Percentiles rank a stretch among this genome's conserved stretches.
Conservation (phyloP, 2,329 filamentous ascomycete genomes). For the Chaetothyriales sp. region DNA sequence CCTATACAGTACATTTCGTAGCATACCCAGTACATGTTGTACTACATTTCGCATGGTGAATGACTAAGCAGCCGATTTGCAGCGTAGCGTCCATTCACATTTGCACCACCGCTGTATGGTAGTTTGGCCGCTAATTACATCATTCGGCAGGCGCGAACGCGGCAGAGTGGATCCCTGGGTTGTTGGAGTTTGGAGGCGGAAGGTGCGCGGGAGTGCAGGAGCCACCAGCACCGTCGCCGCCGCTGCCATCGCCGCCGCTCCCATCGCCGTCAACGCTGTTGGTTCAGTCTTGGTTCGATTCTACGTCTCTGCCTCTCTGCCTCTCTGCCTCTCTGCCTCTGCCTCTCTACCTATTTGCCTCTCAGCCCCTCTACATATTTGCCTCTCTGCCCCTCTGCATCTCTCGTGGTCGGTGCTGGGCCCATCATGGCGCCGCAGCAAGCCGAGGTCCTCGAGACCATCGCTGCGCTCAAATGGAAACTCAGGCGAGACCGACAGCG, state of each 20-base stretch:
- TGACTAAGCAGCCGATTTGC: too few species aligned
- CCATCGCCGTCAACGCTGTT: not conserved
- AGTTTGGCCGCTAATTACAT: not conserved
- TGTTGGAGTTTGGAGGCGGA: not conserved
- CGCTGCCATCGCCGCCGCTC: not conserved
- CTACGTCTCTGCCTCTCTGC: not conserved
- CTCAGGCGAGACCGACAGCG: slow-evolving; percentile 35
- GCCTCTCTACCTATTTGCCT: not conserved
- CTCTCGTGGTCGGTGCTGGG: not conserved
- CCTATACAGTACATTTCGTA: too few species aligned
- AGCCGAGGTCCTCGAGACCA: slow-evolving; percentile 37
- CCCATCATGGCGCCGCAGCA: slow-evolving; percentile 16
- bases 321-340: not conserved
- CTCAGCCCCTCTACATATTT: not conserved
- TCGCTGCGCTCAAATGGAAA: slow-evolving; percentile 41
- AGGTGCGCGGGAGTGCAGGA: not conserved
- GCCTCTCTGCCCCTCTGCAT: not conserved
- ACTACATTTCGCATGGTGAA: too few species aligned
- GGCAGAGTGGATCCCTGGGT: not conserved
- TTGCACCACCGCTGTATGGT: too few species aligned
- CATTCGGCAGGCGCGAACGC: not conserved
- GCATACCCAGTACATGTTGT: too few species aligned
- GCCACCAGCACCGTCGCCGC: not conserved
- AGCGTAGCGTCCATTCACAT: too few species aligned
- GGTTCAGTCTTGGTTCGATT: not conserved